Evolutionary conservation across 2,329 filamentous ascomycete genomes (phyloP), one percentile per base, ranked within the genome.

Genomic region (Periconia macrospinosa): DNA sequence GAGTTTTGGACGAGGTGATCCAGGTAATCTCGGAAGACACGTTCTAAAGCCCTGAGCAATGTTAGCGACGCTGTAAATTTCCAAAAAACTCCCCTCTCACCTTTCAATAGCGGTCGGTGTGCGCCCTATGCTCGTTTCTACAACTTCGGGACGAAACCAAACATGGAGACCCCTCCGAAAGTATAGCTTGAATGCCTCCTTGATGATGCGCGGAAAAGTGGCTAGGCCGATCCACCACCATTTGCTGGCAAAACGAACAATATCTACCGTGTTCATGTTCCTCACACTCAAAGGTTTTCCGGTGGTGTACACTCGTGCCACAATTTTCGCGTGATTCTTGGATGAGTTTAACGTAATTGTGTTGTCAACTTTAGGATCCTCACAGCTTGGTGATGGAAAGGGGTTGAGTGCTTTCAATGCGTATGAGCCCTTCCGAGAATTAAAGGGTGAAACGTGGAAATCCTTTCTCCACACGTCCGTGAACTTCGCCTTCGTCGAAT

Each of bases 361-460:
- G 54, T 81, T 83, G 59, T 87, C 78, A 35, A 90, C 76, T 2
- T 69, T 68, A 10, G 63, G 60, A 18, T 18, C 74, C 69, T 47
- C 70, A 69, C 10, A 62, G 9, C 49, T 51, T 27, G 50, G 59
- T 9, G 59, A 64, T 17, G 67, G 67, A 19, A 81, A 72, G 2
- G 79, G 79, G 56, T 82, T 74, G 3, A 72, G 59, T 2, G 79
- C 78, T 52, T 74, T 74, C 8, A 81, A 66, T 1, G 76, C 73
- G 61, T 82, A 82, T 0, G 72, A 73, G 1, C 78, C 78, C 57
- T 80, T 76, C 27, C 79, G 67, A 43, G 77, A 77, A 67, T 89
- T 92, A 78, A 92, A 92, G 0, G 87, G 86, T 1, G 87, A 91
- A 17, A 91, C 86, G 65, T 91, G 88, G 58, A 92, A 90, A 59